Evolutionary conservation across 192 early-diverging fungal species (phyloP), one percentile per base, ranked within the genome.

Genomic region (Entomortierella lignicola): DNA sequence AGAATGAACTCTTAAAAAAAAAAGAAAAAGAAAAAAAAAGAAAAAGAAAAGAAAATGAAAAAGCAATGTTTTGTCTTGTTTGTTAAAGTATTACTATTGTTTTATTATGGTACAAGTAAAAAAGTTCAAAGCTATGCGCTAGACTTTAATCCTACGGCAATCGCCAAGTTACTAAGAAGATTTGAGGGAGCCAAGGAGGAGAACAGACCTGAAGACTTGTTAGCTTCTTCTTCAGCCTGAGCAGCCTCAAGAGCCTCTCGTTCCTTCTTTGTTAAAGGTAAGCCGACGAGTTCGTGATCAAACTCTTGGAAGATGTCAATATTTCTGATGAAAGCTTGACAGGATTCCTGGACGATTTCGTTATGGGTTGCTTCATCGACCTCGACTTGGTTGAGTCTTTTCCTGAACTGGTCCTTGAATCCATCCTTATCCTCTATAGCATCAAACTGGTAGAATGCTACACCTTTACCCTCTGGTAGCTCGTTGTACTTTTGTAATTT

Each of bases 391-490:
- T 89, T 84, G n/a, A 89, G 53, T 26, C 73, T 71, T 26, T 72
- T 77, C 37, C 88, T 81, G 59, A 77, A 89, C 66, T 69, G 34
- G 17, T 82, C 80, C 72, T 89, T 77, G 80, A 89, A 89, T 8
- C 59, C 82, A 23, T 57, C 69, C 25, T 66, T 77, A 53, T 86
- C 82, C 52, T 81, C 88, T 25, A 89, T 72, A 37, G 69, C 52
- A 26, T 81, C 69, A 71, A 89, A 89, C 42, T 81, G 27, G 59
- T 87, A 89, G 48, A 89, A 89, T 13, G 77, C 67, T 17, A 88
- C 55, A 42, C 88, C 84, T 23, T 73, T 69, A 51, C 83, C 83
- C 27, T 82, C 63, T n/a, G 85, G 67, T 12, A 71, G 29, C 23
- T 83, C 65, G 23, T 85, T 83, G 48, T 77, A 60, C 60, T 87